Percentiles rank a stretch among this genome's conserved stretches.
These are phyloP conservation scores for Anisodus acutangulus DNA, from an alignment of 257 asterid species.

Conservation along the genomic window DNA sequence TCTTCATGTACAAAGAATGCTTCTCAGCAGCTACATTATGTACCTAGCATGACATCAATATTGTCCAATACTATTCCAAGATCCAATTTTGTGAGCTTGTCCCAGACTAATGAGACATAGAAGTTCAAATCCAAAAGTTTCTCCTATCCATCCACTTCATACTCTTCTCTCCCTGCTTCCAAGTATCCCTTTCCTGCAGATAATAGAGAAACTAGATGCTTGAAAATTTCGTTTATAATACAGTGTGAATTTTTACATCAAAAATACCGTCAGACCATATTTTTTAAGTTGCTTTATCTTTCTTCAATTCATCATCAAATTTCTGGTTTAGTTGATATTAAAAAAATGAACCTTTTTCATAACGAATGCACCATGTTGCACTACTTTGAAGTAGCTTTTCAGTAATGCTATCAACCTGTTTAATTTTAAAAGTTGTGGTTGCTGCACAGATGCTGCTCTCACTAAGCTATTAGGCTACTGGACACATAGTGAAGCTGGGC, in stretches of 20 bases:
- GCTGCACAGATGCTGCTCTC: conserved; percentile 19
- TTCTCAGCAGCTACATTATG: background rate
- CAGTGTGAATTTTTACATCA: background rate
- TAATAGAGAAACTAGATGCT: too few species aligned
- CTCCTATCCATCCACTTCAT: background rate
- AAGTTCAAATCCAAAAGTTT: background rate
- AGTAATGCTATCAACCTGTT: conserved; percentile 6
- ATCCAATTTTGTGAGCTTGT: background rate
- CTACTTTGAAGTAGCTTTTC: background rate
- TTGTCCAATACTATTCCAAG: background rate
- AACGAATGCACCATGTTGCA: background rate
- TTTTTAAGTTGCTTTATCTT: background rate
- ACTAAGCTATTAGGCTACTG: conserved; percentile 20
- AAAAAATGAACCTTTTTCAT: too few species aligned
- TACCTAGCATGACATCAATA: background rate
- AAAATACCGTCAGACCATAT: background rate
- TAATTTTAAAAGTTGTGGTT: background rate
- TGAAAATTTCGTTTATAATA: background rate
- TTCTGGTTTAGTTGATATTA: too few species aligned
- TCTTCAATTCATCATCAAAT: background rate
- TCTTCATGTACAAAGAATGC: background rate
- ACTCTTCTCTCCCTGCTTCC: too few species aligned
- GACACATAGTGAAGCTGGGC: conserved; percentile 11
- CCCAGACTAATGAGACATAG: background rate
- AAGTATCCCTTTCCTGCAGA: too few species aligned